A percentile compares a stretch with the other conserved stretches of the same genome.
phyloP scores from a whole-genome alignment of 352 stramenopile genomes.

The Phytophthora agathidicida region DNA sequence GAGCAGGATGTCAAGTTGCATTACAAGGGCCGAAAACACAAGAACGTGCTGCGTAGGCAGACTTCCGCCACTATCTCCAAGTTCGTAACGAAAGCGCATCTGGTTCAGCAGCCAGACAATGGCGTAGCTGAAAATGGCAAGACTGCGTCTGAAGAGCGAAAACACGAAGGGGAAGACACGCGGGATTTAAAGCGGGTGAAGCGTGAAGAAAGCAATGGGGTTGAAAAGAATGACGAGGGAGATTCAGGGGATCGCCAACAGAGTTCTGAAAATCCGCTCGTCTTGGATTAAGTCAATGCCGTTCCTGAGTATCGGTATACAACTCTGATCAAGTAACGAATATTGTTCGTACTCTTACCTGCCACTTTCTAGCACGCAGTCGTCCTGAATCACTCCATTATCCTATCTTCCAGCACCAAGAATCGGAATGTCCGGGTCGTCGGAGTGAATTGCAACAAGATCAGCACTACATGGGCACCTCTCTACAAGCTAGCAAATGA shows the following conservation, averaged over 20 bases:
- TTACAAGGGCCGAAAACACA: slow-evolving; percentile 83
- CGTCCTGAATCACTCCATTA: no score
- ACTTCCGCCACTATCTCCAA: slow-evolving; percentile 61
- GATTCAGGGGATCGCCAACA: slow-evolving; percentile 12
- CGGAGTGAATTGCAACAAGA: no score
- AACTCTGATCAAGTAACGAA: no score
- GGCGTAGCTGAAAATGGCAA: neutral
- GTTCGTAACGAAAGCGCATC: slow-evolving; percentile 37
- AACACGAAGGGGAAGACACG: slow-evolving; percentile 27
- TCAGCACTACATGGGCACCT: no score
- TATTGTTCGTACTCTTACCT: no score
- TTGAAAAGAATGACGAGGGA: neutral
- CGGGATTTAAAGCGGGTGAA: slow-evolving; percentile 37
- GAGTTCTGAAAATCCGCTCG: slow-evolving; percentile 6
- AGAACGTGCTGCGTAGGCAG: slow-evolving; percentile 68
- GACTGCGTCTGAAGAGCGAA: slow-evolving; percentile 4
- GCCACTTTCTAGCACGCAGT: no score
- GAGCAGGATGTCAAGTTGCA: slow-evolving; percentile 79
- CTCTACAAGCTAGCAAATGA: no score
- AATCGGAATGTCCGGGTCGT: no score
- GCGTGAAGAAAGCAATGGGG: slow-evolving; percentile 8
- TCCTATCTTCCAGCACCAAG: no score
- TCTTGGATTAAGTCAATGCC: neutral
- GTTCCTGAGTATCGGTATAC: neutral
- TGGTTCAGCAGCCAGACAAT: slow-evolving; percentile 11